Evolutionary conservation across 2,329 filamentous ascomycete genomes (phyloP).

Genomic region (Penicillium digitatum): DNA sequence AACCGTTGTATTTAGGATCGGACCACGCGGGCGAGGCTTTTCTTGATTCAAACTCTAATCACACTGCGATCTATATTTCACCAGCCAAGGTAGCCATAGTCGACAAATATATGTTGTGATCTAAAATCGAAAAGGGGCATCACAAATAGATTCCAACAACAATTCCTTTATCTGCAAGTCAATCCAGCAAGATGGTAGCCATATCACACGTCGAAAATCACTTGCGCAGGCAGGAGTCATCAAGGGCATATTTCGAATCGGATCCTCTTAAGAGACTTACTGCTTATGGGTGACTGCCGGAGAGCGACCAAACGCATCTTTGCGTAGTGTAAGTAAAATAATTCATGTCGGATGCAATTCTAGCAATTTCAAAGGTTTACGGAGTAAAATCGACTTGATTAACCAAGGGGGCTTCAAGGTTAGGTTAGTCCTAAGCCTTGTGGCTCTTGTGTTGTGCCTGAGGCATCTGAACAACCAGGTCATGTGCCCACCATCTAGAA

Average conservation of each 20-base stretch:
- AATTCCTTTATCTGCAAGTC: background rate
- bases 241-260: conserved; percentile 10
- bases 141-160: too few species aligned
- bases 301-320: background rate
- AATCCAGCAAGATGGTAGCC: background rate
- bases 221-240: conserved; percentile 13
- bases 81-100: background rate
- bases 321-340: background rate
- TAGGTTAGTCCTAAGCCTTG: too few species aligned
- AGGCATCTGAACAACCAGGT: background rate
- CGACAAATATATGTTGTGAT: background rate
- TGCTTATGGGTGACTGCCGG: background rate
- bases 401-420: too few species aligned
- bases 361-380: background rate
- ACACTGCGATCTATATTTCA: background rate
- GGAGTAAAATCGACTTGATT: too few species aligned
- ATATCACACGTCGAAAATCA: background rate
- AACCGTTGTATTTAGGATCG: background rate
- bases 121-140: too few species aligned
- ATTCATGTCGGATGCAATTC: too few species aligned
- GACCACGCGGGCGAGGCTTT: background rate
- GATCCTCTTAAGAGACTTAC: conserved; percentile 8
- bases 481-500: background rate
- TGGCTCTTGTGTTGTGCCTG: background rate
- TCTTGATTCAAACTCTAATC: background rate